Base-by-base conservation (phyloP, 2,329 filamentous ascomycete species). In the Annulohypoxylon truncatum region DNA sequence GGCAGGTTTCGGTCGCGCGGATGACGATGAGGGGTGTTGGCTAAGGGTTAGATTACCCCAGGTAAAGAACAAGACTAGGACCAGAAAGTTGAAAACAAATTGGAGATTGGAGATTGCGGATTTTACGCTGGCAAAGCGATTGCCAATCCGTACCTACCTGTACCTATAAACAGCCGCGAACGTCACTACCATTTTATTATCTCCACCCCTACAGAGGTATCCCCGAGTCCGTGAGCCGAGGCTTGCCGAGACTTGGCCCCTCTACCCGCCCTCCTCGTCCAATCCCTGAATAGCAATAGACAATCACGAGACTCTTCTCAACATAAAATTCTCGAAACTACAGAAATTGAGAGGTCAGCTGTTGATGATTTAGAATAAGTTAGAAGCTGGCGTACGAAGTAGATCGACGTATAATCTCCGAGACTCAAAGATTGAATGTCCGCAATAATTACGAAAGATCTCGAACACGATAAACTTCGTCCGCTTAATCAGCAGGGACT, bases 201-300 rank as follows among this genome's bases (percentile, higher is more conserved):
- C 33, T 65, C 47, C 51, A 62, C 67, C 59, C 60, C 52, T 53
- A 20, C 50, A 55, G 15, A 51, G 22, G 42, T 53, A 57, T 48
- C 63, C 61, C 57, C 54, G 53, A 61, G 29, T 52, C 60, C 66
- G 38, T 65, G 64, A 76, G 72, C 73, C 73, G 73, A 76, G 53
- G 73, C 24, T 75, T 76, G 69, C 73, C 73, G 73, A 75, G 66
- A 29, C 61, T 67, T 61, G 61, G 56, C 67, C 66, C 59, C 4
- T 66, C 64, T 61, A 69, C 29, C 67, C 64, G 63, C 2, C 61
- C 64, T 59, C 66, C 35, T 64, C 60, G 66, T 24, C 53, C 44
- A 35, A 26, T 33, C 29, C 31, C 2, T 52, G 29, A 31, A 47
- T 4, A 18, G 22, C 38, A 56, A 52, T 50, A 42, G 18, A 26